A percentile compares a stretch with the other conserved stretches of the same genome.
phyloP scores from a whole-genome alignment of 2,329 filamentous ascomycete species.

The Xylariomycetidae sp. region DNA sequence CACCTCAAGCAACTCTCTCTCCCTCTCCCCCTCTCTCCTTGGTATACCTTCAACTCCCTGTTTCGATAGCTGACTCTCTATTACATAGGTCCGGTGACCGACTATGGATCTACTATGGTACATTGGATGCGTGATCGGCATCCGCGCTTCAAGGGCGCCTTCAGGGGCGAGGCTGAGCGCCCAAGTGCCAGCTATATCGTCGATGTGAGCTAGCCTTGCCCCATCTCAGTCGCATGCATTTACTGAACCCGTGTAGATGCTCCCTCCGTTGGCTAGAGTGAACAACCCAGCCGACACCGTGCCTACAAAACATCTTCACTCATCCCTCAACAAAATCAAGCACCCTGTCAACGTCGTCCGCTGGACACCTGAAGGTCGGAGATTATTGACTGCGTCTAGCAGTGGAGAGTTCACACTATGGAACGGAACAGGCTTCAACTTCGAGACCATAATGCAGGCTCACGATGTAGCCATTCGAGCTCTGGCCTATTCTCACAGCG shows the following conservation, averaged over 20 bases:
- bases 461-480: conserved; percentile 84
- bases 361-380: conserved; percentile 93
- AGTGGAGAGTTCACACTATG: conserved; percentile 97
- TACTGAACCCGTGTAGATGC: conserved; percentile 53
- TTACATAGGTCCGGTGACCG: conserved; percentile 72
- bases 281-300: conserved; percentile 77
- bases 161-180: conserved; percentile 70
- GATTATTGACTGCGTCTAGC: conserved; percentile 86
- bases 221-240: neutral
- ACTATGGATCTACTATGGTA: conserved; percentile 84
- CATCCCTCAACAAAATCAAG: conserved; percentile 97
- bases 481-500: conserved; percentile 83
- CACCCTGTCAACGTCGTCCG: conserved; percentile 95
- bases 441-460: conserved; percentile 98
- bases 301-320: conserved; percentile 91
- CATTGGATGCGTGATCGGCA: conserved; percentile 86
- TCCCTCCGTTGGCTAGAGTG: conserved; percentile 72
- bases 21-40: neutral
- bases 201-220: conserved; percentile 55
- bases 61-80: conserved; percentile 8
- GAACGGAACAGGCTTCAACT: conserved; percentile 99
- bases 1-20: no score
- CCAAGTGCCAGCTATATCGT: conserved; percentile 86
- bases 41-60: conserved; percentile 1
- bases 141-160: conserved; percentile 66